Evolutionary conservation across 495 filamentous ascomycete species (phyloP).

Genomic region (Daldinia decipiens): DNA sequence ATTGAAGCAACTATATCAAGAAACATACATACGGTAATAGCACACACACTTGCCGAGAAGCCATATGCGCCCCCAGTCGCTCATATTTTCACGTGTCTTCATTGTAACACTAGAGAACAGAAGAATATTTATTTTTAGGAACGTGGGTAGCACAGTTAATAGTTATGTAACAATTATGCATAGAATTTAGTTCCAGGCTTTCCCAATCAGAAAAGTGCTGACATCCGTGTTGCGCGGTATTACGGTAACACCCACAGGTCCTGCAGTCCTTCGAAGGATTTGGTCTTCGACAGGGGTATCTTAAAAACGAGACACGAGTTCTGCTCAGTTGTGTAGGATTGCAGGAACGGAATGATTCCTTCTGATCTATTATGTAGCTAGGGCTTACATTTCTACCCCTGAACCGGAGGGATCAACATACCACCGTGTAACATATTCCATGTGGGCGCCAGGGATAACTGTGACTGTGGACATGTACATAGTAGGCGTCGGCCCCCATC

Average conservation of each 20-base stretch:
- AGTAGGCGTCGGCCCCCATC: conserved; percentile 25
- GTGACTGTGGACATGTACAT: neutral
- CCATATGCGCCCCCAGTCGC: neutral
- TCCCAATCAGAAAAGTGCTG: conserved; percentile 27
- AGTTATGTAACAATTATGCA: conserved; percentile 27
- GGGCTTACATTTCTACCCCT: conserved; percentile 46
- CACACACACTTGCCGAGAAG: neutral
- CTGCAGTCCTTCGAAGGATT: conserved; percentile 19
- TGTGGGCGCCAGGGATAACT: conserved; percentile 35
- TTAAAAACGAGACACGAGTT: conserved; percentile 26
- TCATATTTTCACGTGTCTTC: neutral
- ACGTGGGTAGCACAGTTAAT: conserved; percentile 5
- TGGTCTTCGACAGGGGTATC: neutral
- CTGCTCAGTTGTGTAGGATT: conserved; percentile 28
- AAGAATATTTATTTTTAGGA: conserved; percentile 37
- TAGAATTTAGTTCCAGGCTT: conserved; percentile 11
- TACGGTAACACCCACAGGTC: neutral
- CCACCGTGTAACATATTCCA: conserved; percentile 40
- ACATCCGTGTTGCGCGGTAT: conserved; percentile 23
- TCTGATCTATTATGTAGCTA: conserved; percentile 35
- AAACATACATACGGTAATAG: neutral
- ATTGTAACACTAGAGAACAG: neutral
- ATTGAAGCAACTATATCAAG: conserved; percentile 8
- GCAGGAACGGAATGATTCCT: conserved; percentile 43
- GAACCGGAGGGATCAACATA: conserved; percentile 48